Evolutionary conservation across 2,329 filamentous ascomycete species (phyloP).

Genomic region (Colletotrichum incanum): DNA sequence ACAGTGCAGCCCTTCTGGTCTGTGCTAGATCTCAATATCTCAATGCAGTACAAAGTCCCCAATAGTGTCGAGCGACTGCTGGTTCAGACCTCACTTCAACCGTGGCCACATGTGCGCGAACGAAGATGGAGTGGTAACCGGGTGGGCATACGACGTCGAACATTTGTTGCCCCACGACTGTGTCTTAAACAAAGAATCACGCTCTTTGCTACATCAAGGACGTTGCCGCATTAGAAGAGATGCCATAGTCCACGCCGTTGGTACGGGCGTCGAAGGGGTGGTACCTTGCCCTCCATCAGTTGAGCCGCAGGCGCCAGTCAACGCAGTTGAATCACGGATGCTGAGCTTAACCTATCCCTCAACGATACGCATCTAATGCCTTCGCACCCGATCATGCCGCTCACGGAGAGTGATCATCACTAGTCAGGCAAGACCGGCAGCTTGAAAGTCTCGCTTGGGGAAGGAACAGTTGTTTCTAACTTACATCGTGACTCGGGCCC

Average conservation of each 20-base stretch:
- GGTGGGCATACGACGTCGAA: no score
- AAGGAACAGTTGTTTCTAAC: not conserved
- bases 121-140: no score
- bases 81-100: no score
- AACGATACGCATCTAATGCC: no score
- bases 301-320: not conserved
- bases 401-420: not conserved
- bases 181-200: not conserved
- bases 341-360: not conserved
- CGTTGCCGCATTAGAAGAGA: no score
- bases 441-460: not conserved
- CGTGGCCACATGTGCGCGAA: no score
- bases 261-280: not conserved
- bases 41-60: no score
- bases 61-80: no score
- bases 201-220: not conserved
- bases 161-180: not conserved
- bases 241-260: not conserved
- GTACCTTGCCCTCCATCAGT: not conserved
- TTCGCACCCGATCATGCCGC: not conserved
- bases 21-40: no score
- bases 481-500: no score
- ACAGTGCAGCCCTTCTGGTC: no score
- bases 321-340: not conserved
- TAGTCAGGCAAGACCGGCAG: not conserved